These are phyloP conservation scores for Cladophialophora psammophila DNA, from an alignment of 2,329 filamentous ascomycete species.

Conservation along the genomic window DNA sequence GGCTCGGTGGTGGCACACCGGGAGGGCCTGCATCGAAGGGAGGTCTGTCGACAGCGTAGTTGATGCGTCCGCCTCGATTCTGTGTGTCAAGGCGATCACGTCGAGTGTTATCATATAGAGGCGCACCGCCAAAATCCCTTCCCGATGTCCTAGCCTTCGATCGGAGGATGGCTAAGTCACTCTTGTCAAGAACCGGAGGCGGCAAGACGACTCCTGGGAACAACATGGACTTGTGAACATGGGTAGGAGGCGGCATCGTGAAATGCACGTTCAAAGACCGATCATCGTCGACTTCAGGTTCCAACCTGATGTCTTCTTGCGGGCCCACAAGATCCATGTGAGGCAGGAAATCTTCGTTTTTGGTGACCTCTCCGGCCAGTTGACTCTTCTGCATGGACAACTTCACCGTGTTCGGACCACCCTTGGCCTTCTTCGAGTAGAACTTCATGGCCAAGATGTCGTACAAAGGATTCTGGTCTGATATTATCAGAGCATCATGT, in stretches of 20 bases:
- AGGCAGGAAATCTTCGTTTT: slow-evolving; percentile 83
- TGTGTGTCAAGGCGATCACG: slow-evolving; percentile 40
- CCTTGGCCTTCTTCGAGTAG: slow-evolving; percentile 82
- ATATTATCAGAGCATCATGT: slow-evolving; percentile 81
- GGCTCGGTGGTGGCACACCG: slow-evolving; percentile 45
- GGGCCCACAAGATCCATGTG: slow-evolving; percentile 83
- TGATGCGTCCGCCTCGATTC: slow-evolving; percentile 55
- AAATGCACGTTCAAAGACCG: slow-evolving; percentile 88
- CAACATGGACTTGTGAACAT: slow-evolving; percentile 92
- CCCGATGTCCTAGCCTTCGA: slow-evolving; percentile 70
- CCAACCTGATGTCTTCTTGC: slow-evolving; percentile 73
- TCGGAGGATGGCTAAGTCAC: slow-evolving; percentile 77
- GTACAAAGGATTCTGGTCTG: slow-evolving; percentile 84
- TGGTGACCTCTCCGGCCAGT: slow-evolving; percentile 79
- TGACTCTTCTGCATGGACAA: slow-evolving; percentile 78
- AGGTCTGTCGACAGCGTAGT: slow-evolving; percentile 55
- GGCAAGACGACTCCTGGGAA: slow-evolving; percentile 81
- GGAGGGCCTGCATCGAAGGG: slow-evolving; percentile 37
- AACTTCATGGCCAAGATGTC: slow-evolving; percentile 83
- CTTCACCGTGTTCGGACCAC: slow-evolving; percentile 67
- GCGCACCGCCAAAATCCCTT: slow-evolving; percentile 74
- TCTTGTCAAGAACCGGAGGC: slow-evolving; percentile 72
- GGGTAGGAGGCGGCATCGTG: slow-evolving; percentile 74
- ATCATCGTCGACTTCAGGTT: slow-evolving; percentile 77
- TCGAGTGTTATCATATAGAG: slow-evolving; percentile 59